These are phyloP conservation scores for Carex arenaria DNA, from an alignment of 202 grass and related monocot species.

Conservation along the genomic window DNA sequence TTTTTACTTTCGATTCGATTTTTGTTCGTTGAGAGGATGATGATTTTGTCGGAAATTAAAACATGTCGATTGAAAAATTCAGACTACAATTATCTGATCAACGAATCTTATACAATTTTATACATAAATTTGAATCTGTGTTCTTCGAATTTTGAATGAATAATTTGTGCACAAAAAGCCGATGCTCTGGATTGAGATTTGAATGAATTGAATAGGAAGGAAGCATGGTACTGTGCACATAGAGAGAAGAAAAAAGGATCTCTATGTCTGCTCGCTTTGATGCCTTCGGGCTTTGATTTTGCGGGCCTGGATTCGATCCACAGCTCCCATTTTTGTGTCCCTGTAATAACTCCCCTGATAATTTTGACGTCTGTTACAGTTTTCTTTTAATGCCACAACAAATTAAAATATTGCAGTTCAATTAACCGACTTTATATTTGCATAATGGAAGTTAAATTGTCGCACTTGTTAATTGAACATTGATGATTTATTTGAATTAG, in stretches of 20 bases:
- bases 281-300: constrained; percentile 71
- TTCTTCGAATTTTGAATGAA: not conserved
- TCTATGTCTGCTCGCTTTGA: constrained; percentile 86
- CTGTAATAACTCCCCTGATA: not conserved
- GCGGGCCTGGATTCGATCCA: constrained; percentile 77
- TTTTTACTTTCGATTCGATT: not conserved
- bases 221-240: constrained; percentile 87
- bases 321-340: not conserved
- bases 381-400: no score
- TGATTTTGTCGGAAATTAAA: constrained; percentile 32
- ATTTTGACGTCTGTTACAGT: no score
- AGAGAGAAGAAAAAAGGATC: constrained; percentile 48
- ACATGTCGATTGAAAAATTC: constrained; percentile 61
- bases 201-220: constrained; percentile 28
- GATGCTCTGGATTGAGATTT: constrained; percentile 61
- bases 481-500: no score
- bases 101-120: not conserved
- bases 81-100: constrained; percentile 99
- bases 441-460: no score
- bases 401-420: no score
- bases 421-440: no score
- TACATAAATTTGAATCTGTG: not conserved
- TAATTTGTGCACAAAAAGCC: constrained; percentile 69
- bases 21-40: constrained; percentile 71
- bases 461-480: no score